Conservation (phyloP, 2,329 filamentous ascomycete species). For the Leptographium galeiforme region DNA sequence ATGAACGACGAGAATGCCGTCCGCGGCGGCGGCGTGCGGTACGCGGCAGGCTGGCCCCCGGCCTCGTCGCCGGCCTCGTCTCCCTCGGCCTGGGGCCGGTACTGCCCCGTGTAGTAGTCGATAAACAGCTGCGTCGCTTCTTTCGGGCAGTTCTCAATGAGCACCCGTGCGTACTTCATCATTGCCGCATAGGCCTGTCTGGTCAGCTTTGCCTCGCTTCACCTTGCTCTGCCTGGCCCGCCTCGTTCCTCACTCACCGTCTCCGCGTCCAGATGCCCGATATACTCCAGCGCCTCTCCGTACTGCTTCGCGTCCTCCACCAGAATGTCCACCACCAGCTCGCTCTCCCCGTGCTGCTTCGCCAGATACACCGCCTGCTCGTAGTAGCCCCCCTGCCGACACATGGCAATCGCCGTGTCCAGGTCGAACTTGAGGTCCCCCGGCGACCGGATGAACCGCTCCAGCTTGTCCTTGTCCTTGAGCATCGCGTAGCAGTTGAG, state of each 20-base stretch:
- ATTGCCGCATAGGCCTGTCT: constrained; percentile 67
- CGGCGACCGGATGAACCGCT: constrained; percentile 91
- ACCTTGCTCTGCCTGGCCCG: background rate
- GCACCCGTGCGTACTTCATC: constrained; percentile 87
- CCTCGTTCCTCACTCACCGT: constrained; percentile 38
- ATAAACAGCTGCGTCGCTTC: constrained; percentile 82
- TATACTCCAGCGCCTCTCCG: constrained; percentile 75
- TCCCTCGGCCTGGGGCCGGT: constrained; percentile 51
- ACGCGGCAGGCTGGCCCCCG: constrained; percentile 23
- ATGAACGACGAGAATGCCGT: constrained; percentile 95
- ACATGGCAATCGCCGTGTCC: constrained; percentile 95
- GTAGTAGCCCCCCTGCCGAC: constrained; percentile 89
- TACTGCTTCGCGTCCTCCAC: constrained; percentile 94
- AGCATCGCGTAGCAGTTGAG: constrained; percentile 97
- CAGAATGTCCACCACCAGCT: constrained; percentile 86
- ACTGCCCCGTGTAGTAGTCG: constrained; percentile 84
- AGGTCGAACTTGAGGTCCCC: constrained; percentile 92
- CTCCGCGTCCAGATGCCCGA: constrained; percentile 73
- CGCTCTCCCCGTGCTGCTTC: constrained; percentile 84
- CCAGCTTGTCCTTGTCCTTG: constrained; percentile 91
- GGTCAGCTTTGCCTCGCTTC: background rate
- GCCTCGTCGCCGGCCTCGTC: constrained; percentile 23
- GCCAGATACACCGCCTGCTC: constrained; percentile 94
- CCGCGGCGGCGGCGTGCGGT: constrained; percentile 68
- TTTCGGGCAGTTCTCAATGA: constrained; percentile 74